Base-by-base conservation (phyloP, 2,329 filamentous ascomycete genomes). In the Penicillium digitatum region DNA sequence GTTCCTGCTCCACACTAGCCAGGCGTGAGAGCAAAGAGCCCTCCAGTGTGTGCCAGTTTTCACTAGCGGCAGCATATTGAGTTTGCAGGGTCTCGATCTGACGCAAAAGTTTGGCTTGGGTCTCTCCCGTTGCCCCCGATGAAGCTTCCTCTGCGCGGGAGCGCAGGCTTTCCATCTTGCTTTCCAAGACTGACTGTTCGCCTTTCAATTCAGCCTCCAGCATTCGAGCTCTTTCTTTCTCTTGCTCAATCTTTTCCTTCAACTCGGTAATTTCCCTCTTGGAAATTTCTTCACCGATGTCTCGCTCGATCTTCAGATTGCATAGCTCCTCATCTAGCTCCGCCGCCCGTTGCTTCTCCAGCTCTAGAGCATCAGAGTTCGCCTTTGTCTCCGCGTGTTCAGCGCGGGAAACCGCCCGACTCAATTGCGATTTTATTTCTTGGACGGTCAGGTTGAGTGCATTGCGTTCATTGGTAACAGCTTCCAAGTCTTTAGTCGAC, bases 21-120 rank as follows among this genome's bases (percentile, higher is more conserved):
- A 94, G 81, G 54, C 92, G 84, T 22, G 89, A 85, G 48, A 93
- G 82, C 31, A 99, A 76, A 2, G 89, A 95, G 10, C 88, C 84
- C 72, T 99, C 93, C 58, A 99, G 95, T 0, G 91, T 90, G 69
- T 96, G 92, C 94, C 95, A 99, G 66, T 99, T 99, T 68, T 95
- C 90, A 63, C 90, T 94, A 1, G 94, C 94, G 52, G 95, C 86
- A 0, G 91, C 86, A 73, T 99, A 96, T 71, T 99, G 95, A 7
- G 89, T 94, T 73, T 99, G 94, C 35, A 99, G 76, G 0, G 90
- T 96, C 76, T 99, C 94, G 51, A 99, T 88, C 73, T 99, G 95
- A 38, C 94, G 86, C 40, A 97, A 79, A 38, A 97, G 79, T 72
- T 96, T 97, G 40, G 89, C 89, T 66, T 95, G 91, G 0, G 88